phyloP scores from a whole-genome alignment of 352 stramenopile species.

The Salisapilia sapeloensis region DNA sequence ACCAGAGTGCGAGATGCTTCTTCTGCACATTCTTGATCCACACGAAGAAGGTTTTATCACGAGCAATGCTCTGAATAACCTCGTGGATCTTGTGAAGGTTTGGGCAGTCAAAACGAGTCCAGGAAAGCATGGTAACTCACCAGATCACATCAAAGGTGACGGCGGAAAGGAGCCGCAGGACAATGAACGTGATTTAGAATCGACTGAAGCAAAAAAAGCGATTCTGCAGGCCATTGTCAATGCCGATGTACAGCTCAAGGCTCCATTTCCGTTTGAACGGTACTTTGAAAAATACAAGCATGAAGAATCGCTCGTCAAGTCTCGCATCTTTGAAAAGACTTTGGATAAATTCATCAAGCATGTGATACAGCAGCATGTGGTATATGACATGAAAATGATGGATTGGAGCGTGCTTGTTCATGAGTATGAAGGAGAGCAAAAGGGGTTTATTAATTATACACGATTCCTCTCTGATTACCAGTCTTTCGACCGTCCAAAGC shows the following conservation, averaged over 20 bases:
- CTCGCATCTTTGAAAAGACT: constrained; percentile 49
- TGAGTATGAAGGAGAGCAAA: constrained; percentile 9
- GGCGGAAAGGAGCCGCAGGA: neutral
- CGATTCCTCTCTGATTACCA: neutral
- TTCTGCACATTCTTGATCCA: constrained; percentile 51
- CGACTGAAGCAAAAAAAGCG: no score
- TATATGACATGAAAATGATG: constrained; percentile 54
- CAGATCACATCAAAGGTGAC: neutral
- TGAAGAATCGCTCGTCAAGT: constrained; percentile 21
- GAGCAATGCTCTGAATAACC: constrained; percentile 46
- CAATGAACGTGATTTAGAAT: neutral
- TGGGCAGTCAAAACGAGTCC: constrained; percentile 4
- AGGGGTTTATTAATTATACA: neutral
- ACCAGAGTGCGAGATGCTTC: constrained; percentile 34
- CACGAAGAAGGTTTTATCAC: constrained; percentile 43
- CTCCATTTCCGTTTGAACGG: constrained; percentile 46
- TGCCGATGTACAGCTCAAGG: constrained; percentile 18
- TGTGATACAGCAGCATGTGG: constrained; percentile 23
- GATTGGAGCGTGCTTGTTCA: constrained; percentile 23
- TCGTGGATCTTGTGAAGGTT: constrained; percentile 44
- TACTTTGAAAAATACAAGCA: constrained; percentile 57
- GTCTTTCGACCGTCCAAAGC: constrained; percentile 1
- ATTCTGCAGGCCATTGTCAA: no score
- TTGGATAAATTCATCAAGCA: constrained; percentile 59
- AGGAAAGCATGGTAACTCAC: neutral